A percentile compares a stretch with the other conserved stretches of the same genome.
These are phyloP conservation scores for Nannochloris sp. DNA, from an alignment of 139 green algal species.

Conservation along the genomic window DNA sequence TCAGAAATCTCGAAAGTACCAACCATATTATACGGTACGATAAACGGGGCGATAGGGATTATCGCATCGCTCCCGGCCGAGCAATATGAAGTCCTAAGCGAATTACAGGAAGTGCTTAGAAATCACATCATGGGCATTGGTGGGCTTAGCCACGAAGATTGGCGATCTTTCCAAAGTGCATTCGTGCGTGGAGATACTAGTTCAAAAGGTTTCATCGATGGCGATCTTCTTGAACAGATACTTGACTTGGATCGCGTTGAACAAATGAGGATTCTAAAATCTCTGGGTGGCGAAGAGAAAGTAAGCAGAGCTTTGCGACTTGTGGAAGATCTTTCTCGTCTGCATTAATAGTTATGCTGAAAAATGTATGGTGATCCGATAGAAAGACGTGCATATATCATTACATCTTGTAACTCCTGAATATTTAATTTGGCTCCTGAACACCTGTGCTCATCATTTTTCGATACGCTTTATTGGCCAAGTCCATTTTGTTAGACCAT, in stretches of 20 bases:
- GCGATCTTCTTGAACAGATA: slow-evolving; percentile 90
- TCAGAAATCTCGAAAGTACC: slow-evolving; percentile 50
- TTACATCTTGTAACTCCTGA: not conserved
- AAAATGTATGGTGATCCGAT: not conserved
- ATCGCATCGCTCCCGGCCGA: slow-evolving; percentile 65
- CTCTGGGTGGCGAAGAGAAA: slow-evolving; percentile 3
- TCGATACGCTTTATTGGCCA: slow-evolving; percentile 13
- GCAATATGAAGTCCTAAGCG: slow-evolving; percentile 55
- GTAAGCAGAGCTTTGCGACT: slow-evolving; percentile 28
- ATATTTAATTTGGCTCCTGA: not conserved
- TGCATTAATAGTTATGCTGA: slow-evolving; percentile 41
- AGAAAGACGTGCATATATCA: not conserved
- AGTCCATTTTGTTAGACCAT: slow-evolving; percentile 13
- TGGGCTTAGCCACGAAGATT: slow-evolving; percentile 73
- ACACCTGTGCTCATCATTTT: not conserved
- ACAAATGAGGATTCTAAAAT: slow-evolving; percentile 7
- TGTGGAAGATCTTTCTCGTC: slow-evolving; percentile 61
- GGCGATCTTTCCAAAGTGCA: slow-evolving; percentile 74
- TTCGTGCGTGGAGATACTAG: slow-evolving; percentile 20
- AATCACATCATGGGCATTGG: slow-evolving; percentile 77
- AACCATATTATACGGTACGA: slow-evolving; percentile 80
- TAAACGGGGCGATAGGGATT: slow-evolving; percentile 84
- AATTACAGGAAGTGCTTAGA: slow-evolving; percentile 61
- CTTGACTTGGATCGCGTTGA: slow-evolving; percentile 59
- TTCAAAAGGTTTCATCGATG: slow-evolving; percentile 76